Conservation (phyloP, 2,329 filamentous ascomycete genomes). For the Arthroderma uncinatum region DNA sequence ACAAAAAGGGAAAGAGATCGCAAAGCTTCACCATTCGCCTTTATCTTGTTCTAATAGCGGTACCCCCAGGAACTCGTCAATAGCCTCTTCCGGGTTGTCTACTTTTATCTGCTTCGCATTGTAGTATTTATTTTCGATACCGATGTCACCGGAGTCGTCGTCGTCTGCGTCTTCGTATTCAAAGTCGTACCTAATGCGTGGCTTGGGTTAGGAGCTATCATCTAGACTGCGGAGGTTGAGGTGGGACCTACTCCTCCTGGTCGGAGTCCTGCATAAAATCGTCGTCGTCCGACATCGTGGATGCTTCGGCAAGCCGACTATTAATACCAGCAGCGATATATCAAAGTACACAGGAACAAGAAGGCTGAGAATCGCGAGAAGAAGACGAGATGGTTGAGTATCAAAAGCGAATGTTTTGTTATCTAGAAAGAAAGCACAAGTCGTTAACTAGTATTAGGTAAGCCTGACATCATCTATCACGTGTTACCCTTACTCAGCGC, state of each 20-base stretch:
- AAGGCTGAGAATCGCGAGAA: too few relatives aligned
- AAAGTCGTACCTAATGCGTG: constrained; percentile 64
- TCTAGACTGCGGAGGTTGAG: not conserved
- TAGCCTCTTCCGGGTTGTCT: constrained; percentile 74
- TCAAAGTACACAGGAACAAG: too few relatives aligned
- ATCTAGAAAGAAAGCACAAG: too few relatives aligned
- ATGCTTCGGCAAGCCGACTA: not conserved
- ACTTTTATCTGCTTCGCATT: constrained; percentile 95
- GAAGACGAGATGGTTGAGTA: too few relatives aligned
- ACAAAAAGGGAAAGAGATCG: not conserved
- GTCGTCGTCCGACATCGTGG: constrained; percentile 64
- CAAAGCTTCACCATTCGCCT: constrained; percentile 61
- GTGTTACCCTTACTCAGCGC: not conserved
- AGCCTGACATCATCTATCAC: not conserved
- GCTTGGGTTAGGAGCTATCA: not conserved
- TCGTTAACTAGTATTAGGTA: too few relatives aligned
- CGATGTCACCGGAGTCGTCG: constrained; percentile 75
- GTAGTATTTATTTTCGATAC: constrained; percentile 99
- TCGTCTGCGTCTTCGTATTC: constrained; percentile 94
- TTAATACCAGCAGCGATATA: too few relatives aligned
- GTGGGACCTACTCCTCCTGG: constrained; percentile 58
- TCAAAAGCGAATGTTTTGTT: too few relatives aligned
- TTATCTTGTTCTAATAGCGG: constrained; percentile 78
- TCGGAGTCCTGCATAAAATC: constrained; percentile 92
- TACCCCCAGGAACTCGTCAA: constrained; percentile 84